Evolutionary conservation across 768 basidiomycete species (phyloP).

Genomic region (Udeniomyces megalosporus): DNA sequence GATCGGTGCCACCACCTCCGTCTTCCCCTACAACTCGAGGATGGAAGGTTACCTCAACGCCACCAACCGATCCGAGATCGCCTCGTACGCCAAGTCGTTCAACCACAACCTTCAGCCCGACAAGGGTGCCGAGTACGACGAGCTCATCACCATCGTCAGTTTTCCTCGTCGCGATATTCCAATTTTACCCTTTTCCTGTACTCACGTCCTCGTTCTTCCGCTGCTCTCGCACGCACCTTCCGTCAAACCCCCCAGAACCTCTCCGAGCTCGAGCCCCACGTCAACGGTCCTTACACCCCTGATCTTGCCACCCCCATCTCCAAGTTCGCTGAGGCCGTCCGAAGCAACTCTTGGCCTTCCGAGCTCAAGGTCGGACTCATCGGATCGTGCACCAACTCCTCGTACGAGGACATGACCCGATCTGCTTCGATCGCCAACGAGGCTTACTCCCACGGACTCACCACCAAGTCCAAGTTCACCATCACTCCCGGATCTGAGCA

Average conservation of each 20-base stretch:
- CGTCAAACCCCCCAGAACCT: conserved; percentile 48
- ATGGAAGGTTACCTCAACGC: conserved; percentile 88
- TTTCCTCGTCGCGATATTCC: background rate
- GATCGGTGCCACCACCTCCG: conserved; percentile 93
- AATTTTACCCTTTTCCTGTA: background rate
- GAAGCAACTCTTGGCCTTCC: conserved; percentile 90
- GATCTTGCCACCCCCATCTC: conserved; percentile 97
- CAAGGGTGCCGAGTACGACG: conserved; percentile 77
- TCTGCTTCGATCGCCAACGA: conserved; percentile 85
- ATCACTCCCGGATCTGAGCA: conserved; percentile 98
- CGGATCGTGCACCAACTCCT: conserved; percentile 99
- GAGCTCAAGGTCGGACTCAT: conserved; percentile 96
- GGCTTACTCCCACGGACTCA: conserved; percentile 70
- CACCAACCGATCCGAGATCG: conserved; percentile 77
- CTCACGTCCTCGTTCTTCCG: background rate
- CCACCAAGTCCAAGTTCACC: conserved; percentile 85
- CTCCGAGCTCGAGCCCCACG: conserved; percentile 92
- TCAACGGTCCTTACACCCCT: conserved; percentile 99
- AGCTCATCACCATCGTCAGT: conserved; percentile 75
- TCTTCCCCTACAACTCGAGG: conserved; percentile 96
- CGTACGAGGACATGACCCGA: conserved; percentile 99
- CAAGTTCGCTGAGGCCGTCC: conserved; percentile 77
- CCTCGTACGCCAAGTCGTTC: conserved; percentile 74
- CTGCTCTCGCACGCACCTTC: conserved; percentile 1
- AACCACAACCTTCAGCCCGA: conserved; percentile 80